Conservation (phyloP, 2,329 filamentous ascomycete species). For the Harringtonia aguacate region DNA sequence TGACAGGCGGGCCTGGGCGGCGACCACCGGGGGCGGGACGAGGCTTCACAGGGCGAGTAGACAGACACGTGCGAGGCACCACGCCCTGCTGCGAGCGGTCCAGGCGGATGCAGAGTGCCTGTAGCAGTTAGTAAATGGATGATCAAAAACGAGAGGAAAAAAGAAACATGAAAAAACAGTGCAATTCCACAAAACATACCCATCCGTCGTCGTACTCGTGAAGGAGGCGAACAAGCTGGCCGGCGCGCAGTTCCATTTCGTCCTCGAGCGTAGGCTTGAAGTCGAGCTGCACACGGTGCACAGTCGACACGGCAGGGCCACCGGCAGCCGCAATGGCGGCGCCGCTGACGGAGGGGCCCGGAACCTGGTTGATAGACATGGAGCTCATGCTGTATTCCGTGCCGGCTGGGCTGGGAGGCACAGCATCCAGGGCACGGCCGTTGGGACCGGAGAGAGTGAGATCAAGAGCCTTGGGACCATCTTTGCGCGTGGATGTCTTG, state of each 20-base stretch:
- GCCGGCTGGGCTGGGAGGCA: constrained; percentile 48
- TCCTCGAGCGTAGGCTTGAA: constrained; percentile 90
- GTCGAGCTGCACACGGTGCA: constrained; percentile 89
- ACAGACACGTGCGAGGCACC: constrained; percentile 85
- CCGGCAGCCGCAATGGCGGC: constrained; percentile 53
- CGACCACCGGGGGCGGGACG: constrained; percentile 42
- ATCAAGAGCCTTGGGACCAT: constrained; percentile 39
- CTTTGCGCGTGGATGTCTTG: constrained; percentile 46
- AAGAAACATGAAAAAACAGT: not conserved
- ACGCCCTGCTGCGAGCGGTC: constrained; percentile 91
- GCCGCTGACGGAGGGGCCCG: constrained; percentile 36
- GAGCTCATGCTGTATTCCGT: constrained; percentile 53
- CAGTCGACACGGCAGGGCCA: constrained; percentile 49
- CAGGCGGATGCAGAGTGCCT: constrained; percentile 85
- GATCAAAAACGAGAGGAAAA: not conserved
- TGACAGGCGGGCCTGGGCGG: constrained; percentile 41
- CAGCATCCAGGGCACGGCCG: constrained; percentile 17
- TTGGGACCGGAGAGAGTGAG: constrained; percentile 34
- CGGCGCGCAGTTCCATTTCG: constrained; percentile 71
- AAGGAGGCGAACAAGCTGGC: constrained; percentile 76
- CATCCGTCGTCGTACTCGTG: constrained; percentile 98
- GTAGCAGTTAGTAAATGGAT: not conserved
- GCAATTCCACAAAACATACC: constrained; percentile 46
- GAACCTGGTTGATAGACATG: constrained; percentile 34
- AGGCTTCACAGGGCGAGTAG: constrained; percentile 82